Evolutionary conservation across 805 yeast species (phyloP), one percentile per base, ranked within the genome.

Genomic region (Saccharomycopsis fermentans): DNA sequence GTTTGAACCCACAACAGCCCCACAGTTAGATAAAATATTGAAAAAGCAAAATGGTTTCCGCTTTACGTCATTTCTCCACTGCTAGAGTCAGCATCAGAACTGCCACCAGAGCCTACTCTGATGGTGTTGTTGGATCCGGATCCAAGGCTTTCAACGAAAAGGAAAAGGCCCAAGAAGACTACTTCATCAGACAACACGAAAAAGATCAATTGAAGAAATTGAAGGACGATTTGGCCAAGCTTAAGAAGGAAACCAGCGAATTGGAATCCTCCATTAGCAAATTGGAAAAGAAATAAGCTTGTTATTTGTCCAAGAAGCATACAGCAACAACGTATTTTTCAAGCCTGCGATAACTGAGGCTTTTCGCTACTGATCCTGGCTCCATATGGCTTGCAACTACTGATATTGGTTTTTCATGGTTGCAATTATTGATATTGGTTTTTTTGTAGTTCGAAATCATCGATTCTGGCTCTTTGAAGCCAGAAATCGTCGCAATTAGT

Each of bases 121-220:
- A 54, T 4, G 63, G 63, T 21, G 16, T 35, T 17, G 63, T 60
- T 53, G 62, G 58, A 37, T 35, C 62, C 8, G 63, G 62, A 32
- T 59, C 62, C 47, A 55, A 58, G 50, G 58, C 61, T 24, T 59
- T 62, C 61, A 58, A 55, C 56, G 54, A 62, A 47, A 62, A 56
- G 35, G 64, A 62, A 56, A 57, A 62, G 36, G 62, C 61, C 27
- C 50, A 62, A 40, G 64, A 62, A 54, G 59, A 57, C 47, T 36
- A 43, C 14, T 62, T 59, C 52, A 51, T 62, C 43, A 62, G 56
- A 37, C 52, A 62, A 56, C 64, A 59, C 52, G 64, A 62, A 43
- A 53, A 48, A 14, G 64, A 62, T 12, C 61, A 59, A 55, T 60
- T 62, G 48, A 60, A 59, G 53, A 53, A 58, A 43, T 58, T 62